phyloP scores from a whole-genome alignment of 1,284 basidiomycete genomes.

The Puccinia triticina region DNA sequence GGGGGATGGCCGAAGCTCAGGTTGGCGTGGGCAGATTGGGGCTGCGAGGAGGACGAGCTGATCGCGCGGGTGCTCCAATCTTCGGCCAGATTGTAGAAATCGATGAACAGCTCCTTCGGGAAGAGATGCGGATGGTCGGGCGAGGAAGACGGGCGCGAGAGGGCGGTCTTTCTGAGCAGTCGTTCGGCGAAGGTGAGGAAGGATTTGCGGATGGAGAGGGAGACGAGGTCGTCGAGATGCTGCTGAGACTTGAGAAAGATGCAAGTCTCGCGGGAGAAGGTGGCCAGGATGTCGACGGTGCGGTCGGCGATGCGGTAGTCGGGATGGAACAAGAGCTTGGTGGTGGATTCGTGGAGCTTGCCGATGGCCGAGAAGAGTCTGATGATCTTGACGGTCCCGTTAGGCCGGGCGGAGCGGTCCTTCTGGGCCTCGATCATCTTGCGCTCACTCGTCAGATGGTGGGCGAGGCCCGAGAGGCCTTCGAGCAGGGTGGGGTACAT shows the following conservation, averaged over 20 bases:
- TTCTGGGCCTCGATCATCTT: slow-evolving; percentile 52
- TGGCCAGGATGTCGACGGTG: slow-evolving; percentile 38
- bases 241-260: slow-evolving; percentile 46
- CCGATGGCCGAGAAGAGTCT: slow-evolving; percentile 48
- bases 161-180: slow-evolving; percentile 31
- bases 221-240: slow-evolving; percentile 42
- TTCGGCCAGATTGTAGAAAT: slow-evolving; percentile 51
- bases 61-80: slow-evolving; percentile 33
- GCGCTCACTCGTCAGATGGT: slow-evolving; percentile 50
- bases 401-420: slow-evolving; percentile 42
- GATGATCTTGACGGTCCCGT: slow-evolving; percentile 42
- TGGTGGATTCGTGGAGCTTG: slow-evolving; percentile 50
- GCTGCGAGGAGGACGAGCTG: not conserved
- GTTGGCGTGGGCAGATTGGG: not conserved
- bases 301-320: slow-evolving; percentile 31
- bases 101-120: slow-evolving; percentile 29
- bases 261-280: slow-evolving; percentile 45
- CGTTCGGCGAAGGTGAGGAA: slow-evolving; percentile 42
- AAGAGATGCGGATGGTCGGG: slow-evolving; percentile 20
- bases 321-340: slow-evolving; percentile 38
- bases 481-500: slow-evolving; percentile 48
- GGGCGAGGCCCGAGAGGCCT: slow-evolving; percentile 50
- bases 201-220: slow-evolving; percentile 48
- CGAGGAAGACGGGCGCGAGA: not conserved
- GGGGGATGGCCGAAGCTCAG: not conserved